Conservation (phyloP, 139 green algal genomes). For the Chlamydomonas schloesseri region DNA sequence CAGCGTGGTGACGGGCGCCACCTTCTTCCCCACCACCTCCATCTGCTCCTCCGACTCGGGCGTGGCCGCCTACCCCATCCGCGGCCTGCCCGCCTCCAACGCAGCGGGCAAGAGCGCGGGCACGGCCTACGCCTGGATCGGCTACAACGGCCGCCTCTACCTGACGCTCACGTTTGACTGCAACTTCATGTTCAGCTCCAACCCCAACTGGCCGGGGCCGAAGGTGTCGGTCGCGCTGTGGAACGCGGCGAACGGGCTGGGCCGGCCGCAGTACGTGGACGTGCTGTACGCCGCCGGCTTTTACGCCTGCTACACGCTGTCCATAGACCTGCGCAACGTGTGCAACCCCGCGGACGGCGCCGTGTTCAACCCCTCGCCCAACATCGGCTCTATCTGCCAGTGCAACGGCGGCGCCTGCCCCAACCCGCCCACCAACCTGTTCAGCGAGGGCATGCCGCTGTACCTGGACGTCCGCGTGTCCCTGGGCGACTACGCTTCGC, state of each 20-base stretch:
- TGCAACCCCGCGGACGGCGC: constrained; percentile 35
- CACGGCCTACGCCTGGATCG: constrained; percentile 45
- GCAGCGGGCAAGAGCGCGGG: not conserved
- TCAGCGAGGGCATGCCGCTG: not conserved
- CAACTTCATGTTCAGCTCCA: constrained; percentile 49
- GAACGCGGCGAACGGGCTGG: not conserved
- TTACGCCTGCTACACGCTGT: constrained; percentile 51
- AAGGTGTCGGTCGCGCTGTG: constrained; percentile 2
- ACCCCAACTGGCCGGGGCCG: not conserved
- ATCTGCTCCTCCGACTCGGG: constrained; percentile 16
- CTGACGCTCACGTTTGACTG: constrained; percentile 54
- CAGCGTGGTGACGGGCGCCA: not conserved
- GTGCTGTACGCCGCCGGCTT: constrained; percentile 33
- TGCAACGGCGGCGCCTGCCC: constrained; percentile 2
- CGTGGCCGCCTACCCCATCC: not conserved
- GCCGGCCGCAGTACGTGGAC: constrained; percentile 33
- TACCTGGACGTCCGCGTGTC: constrained; percentile 23
- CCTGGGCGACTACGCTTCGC: constrained; percentile 16
- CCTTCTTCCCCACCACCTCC: constrained; percentile 31
- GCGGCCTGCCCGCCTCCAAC: not conserved
- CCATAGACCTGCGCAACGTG: constrained; percentile 23
- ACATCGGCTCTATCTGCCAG: not conserved
- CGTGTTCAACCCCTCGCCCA: constrained; percentile 44
- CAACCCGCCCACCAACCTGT: constrained; percentile 25
- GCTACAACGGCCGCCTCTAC: constrained; percentile 48